These are phyloP conservation scores for Lactarius hengduanensis DNA, from an alignment of 768 basidiomycete genomes.

Conservation along the genomic window DNA sequence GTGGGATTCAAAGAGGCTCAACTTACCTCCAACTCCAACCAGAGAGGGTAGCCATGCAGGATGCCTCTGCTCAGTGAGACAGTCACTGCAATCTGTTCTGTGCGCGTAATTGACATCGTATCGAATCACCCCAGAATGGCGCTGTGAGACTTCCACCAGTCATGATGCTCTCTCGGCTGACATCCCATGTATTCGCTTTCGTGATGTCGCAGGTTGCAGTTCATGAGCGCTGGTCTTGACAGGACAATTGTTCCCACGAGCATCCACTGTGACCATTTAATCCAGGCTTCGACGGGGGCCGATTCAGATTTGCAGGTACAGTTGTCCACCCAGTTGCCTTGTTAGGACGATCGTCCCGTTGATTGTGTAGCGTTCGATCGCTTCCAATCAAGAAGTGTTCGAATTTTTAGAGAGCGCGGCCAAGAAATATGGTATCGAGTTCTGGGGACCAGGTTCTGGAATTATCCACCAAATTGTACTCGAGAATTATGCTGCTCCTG, in stretches of 20 bases:
- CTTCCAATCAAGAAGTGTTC: constrained; percentile 93
- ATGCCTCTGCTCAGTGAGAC: constrained; percentile 84
- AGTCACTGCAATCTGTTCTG: constrained; percentile 4
- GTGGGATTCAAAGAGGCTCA: constrained; percentile 76
- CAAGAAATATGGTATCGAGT: constrained; percentile 91
- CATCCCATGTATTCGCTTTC: not conserved
- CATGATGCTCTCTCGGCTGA: constrained; percentile 31
- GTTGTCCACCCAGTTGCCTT: not conserved
- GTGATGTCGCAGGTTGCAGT: constrained; percentile 68
- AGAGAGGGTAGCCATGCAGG: constrained; percentile 97
- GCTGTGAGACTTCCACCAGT: constrained; percentile 45
- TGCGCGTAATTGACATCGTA: constrained; percentile 7
- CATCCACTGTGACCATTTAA: constrained; percentile 98
- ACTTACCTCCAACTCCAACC: constrained; percentile 88
- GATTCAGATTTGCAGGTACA: constrained; percentile 77
- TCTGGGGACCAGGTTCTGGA: constrained; percentile 93
- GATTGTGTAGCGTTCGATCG: constrained; percentile 65
- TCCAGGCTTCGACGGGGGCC: constrained; percentile 90
- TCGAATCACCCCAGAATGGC: constrained; percentile 61
- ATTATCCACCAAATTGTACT: constrained; percentile 98
- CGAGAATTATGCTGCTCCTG: constrained; percentile 96
- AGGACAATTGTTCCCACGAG: constrained; percentile 83
- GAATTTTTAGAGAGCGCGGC: constrained; percentile 94
- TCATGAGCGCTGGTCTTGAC: constrained; percentile 92
- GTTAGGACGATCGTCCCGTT: not conserved